phyloP scores from a whole-genome alignment of 805 yeast species.

The Blastobotrys mokoenaii region DNA sequence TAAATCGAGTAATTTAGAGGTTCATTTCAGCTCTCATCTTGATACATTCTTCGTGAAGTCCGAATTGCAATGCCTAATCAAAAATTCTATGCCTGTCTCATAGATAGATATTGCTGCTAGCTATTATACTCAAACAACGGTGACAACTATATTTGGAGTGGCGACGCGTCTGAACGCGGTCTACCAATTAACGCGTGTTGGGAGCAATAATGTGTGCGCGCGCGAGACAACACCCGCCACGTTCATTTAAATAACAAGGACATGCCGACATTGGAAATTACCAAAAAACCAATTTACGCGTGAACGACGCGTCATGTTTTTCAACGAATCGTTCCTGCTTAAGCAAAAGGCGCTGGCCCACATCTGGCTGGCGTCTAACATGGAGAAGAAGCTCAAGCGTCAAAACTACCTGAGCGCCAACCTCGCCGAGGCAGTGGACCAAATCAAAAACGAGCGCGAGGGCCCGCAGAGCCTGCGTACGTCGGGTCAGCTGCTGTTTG shows the following conservation, averaged over 20 bases:
- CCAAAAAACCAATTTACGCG: not conserved
- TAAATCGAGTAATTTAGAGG: too few relatives aligned
- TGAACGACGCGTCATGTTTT: constrained; percentile 33
- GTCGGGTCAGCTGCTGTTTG: constrained; percentile 79
- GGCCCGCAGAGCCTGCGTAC: constrained; percentile 70
- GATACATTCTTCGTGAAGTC: too few relatives aligned
- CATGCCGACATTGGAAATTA: not conserved
- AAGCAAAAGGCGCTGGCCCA: constrained; percentile 80
- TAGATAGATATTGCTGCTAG: too few relatives aligned
- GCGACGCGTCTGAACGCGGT: too few relatives aligned
- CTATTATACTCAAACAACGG: too few relatives aligned
- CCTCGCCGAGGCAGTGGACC: constrained; percentile 56
- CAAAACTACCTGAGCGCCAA: constrained; percentile 66
- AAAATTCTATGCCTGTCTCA: too few relatives aligned
- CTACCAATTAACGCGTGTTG: not conserved
- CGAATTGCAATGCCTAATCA: too few relatives aligned
- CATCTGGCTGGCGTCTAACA: constrained; percentile 88
- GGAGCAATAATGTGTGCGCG: not conserved
- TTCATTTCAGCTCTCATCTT: too few relatives aligned
- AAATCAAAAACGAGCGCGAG: constrained; percentile 43
- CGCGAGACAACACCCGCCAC: not conserved
- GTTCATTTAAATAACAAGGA: not conserved
- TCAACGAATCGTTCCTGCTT: constrained; percentile 45
- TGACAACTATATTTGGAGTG: too few relatives aligned
- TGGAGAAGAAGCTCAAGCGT: constrained; percentile 68